Base-by-base conservation (phyloP, 345 rosid species). In the Raphanus sativus region DNA sequence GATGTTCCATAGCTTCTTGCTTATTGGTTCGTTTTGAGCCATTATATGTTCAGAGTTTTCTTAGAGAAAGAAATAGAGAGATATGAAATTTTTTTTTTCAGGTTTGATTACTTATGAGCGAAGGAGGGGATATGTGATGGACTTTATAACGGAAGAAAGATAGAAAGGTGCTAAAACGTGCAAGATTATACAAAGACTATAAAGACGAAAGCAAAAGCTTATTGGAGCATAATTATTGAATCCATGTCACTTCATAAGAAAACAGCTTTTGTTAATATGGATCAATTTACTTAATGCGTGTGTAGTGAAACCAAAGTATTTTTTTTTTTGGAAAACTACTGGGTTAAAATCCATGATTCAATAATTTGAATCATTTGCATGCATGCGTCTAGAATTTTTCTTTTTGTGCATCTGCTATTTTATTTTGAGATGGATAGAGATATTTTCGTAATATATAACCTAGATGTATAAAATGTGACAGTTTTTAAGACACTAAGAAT, bases 1-100 rank as follows among this genome's bases (percentile, higher is more conserved):
- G 5, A 87, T 85, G 75, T 81, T 86, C 91, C 93, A 86, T 69
- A 87, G 66, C 71, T 81, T 85, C 81, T 89, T 90, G 75, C 88
- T 81, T 30, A 86, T 77, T 21, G 90, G 91, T 52, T 79, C 63
- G 81, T 87, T 85, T 38, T 83, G 87, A 70, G 78, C 85, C 84
- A 75, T 81, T 59, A 74, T 76, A 28, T 69, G 26, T 68, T 60
- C 66, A 54, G 55, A 40, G 73, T 42, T 36, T 28, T 25, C 38
- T 33, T 54, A 58, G 73, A 17, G 76, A 77, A 74, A 66, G 33
- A 55, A 13, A 50, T 63, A 73, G 24, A 61, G 48, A 29, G 64
- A 65, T 67, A 50, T 79, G 55, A 50, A 38, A 55, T 74, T 8
- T 59, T 25, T 10, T 60, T 50, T 36, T 78, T 58, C 30, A 8